These are phyloP conservation scores for Periconia macrospinosa DNA, from an alignment of 2,329 filamentous ascomycete genomes.

Conservation along the genomic window DNA sequence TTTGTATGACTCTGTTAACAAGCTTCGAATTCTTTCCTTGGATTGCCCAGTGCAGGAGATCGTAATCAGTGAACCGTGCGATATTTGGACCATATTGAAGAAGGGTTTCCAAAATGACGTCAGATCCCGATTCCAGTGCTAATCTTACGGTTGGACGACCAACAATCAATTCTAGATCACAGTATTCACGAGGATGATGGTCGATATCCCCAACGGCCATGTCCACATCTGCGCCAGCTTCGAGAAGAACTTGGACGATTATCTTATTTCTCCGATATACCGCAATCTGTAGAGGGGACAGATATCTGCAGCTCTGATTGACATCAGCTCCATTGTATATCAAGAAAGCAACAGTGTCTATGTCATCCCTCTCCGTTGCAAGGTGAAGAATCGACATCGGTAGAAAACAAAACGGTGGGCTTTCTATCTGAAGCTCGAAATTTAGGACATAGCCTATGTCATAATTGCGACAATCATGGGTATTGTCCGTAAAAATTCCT, in stretches of 20 bases:
- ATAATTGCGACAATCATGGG: too few species aligned
- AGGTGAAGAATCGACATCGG: background rate
- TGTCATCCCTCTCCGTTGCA: background rate
- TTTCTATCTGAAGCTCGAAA: background rate
- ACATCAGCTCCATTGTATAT: conserved; percentile 1
- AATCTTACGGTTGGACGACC: background rate
- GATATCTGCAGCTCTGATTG: conserved; percentile 2
- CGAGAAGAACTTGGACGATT: background rate
- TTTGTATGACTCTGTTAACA: background rate
- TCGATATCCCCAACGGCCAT: background rate
- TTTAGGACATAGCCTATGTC: too few species aligned
- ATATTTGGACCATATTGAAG: background rate
- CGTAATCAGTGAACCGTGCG: background rate
- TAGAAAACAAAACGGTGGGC: background rate
- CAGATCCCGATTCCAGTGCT: background rate
- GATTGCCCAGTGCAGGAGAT: background rate
- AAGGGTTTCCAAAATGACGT: background rate
- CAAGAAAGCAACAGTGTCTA: background rate
- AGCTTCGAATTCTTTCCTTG: background rate
- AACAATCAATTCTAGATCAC: background rate
- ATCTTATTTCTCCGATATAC: background rate
- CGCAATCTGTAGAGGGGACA: conserved; percentile 9
- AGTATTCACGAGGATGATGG: background rate
- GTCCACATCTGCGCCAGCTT: conserved; percentile 1
- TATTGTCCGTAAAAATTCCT: background rate